These are phyloP conservation scores for Penicillium desertorum DNA, from an alignment of 495 filamentous ascomycete species.

Conservation along the genomic window DNA sequence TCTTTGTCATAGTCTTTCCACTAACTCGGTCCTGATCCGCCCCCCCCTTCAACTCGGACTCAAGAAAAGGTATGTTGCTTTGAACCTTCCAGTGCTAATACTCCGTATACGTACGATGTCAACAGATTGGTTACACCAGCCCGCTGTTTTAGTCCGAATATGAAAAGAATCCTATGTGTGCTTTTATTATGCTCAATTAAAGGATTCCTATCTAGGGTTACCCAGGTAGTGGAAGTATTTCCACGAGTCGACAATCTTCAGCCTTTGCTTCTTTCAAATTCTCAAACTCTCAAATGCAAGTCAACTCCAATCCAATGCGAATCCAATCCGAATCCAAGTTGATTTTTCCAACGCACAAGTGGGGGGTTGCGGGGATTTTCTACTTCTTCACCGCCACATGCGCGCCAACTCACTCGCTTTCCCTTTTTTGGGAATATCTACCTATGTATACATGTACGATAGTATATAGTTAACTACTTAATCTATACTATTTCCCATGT, in stretches of 20 bases:
- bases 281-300: not conserved
- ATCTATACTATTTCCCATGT: too few species aligned
- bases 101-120: slow-evolving; percentile 11
- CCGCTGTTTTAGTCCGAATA: slow-evolving; percentile 15
- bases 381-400: slow-evolving; percentile 45
- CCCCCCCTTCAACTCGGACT: slow-evolving; percentile 22
- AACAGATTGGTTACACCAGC: slow-evolving; percentile 25
- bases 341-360: slow-evolving; percentile 26
- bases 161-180: slow-evolving; percentile 3
- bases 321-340: not conserved
- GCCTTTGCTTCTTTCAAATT: not conserved
- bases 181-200: slow-evolving; percentile 4
- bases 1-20: slow-evolving; percentile 18
- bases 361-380: slow-evolving; percentile 44
- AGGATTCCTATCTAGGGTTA: not conserved
- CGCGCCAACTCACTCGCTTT: slow-evolving; percentile 34
- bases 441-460: too few species aligned
- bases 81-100: not conserved
- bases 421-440: slow-evolving; percentile 21
- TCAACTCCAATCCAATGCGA: not conserved
- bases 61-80: slow-evolving; percentile 1
- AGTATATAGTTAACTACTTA: too few species aligned
- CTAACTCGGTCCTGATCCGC: slow-evolving; percentile 19
- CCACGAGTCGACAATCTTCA: not conserved
- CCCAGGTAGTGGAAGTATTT: not conserved